Evolutionary conservation across 345 rosid species (phyloP), one percentile per base, ranked within the genome.

Genomic region (Euphorbia tirucalli): DNA sequence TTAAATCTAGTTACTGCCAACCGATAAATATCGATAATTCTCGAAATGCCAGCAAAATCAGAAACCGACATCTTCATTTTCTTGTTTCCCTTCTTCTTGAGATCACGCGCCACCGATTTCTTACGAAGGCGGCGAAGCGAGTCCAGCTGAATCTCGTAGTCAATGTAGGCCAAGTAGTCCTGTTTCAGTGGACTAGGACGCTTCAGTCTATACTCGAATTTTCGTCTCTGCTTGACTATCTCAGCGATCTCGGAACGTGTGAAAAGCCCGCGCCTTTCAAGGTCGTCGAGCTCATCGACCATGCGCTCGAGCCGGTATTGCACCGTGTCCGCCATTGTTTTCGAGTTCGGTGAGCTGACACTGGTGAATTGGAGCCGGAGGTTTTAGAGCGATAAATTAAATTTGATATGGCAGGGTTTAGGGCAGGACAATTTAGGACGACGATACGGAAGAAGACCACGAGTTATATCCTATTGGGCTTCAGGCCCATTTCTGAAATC

Each of bases 301-400:
- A 92, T 95, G 80, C 97, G 97, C 88, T 95, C 99, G 28, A 89
- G 88, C 68, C 96, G 92, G 88, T 75, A 95, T 70, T 95, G 97
- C n/a, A 90, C 97, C 14, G 88, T 86, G 85, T 95, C 97, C 65
- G 97, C 97, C 97, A 92, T 95, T 16, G 80, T 37, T 31, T 14
- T 37, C 19, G 31, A 16, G 66, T 22, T 30, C 50, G 65, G 74
- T 9, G 63, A 62, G 58, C 6, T 22, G 60, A 68, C 44, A 37
- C 61, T 4, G 71, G 0, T 11, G 37, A 37, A 64, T 46, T 37
- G 55, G 78, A 60, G 3, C 54, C 22, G 37, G 72, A 78, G 75
- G 77, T 75, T 80, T 78, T 41, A 73, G 62, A 21, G 44, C 32
- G 49, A 49, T 2, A 35, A 19, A 22, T 37, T 43, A 9, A 61